These are phyloP conservation scores for Epichloe bromicola DNA, from an alignment of 2,329 filamentous ascomycete species.

Conservation along the genomic window DNA sequence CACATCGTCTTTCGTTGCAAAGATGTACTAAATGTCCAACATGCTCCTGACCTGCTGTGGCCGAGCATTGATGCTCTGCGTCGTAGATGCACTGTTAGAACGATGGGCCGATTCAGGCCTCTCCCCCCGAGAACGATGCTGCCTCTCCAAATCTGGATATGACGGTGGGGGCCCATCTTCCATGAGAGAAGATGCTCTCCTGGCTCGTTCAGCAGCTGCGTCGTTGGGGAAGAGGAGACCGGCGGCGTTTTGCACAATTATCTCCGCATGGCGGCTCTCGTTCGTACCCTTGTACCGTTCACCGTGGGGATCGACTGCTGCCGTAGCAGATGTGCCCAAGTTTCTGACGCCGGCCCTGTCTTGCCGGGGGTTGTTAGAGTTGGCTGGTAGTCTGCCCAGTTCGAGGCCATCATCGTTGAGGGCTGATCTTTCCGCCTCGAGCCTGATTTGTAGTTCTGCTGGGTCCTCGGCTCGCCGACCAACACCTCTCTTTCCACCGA, in stretches of 20 bases:
- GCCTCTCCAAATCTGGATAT: conserved; percentile 18
- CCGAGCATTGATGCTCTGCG: conserved; percentile 31
- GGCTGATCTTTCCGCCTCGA: conserved; percentile 19
- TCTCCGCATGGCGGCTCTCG: conserved; percentile 31
- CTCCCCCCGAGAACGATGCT: conserved; percentile 13
- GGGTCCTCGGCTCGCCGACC: conserved; percentile 27
- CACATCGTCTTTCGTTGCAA: not conserved
- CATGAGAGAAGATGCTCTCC: conserved; percentile 26
- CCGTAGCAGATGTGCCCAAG: not conserved
- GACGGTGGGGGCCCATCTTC: conserved; percentile 32
- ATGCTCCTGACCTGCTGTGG: conserved; percentile 46
- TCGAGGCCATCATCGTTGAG: conserved; percentile 24
- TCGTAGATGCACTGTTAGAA: conserved; percentile 32
- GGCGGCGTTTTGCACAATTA: conserved; percentile 29
- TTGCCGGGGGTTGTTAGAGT: conserved; percentile 15
- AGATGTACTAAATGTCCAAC: conserved; percentile 34
- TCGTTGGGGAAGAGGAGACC: conserved; percentile 35
- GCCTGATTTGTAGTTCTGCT: conserved; percentile 22
- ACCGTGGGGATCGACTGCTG: not conserved
- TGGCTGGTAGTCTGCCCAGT: conserved; percentile 19
- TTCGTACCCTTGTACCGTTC: conserved; percentile 28
- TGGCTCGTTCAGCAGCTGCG: conserved; percentile 15
- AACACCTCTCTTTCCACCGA: conserved; percentile 35
- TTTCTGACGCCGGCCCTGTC: conserved; percentile 17
- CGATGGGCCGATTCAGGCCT: conserved; percentile 22